Conservation (phyloP, 345 rosid species). For the Eucalyptus camaldulensis region DNA sequence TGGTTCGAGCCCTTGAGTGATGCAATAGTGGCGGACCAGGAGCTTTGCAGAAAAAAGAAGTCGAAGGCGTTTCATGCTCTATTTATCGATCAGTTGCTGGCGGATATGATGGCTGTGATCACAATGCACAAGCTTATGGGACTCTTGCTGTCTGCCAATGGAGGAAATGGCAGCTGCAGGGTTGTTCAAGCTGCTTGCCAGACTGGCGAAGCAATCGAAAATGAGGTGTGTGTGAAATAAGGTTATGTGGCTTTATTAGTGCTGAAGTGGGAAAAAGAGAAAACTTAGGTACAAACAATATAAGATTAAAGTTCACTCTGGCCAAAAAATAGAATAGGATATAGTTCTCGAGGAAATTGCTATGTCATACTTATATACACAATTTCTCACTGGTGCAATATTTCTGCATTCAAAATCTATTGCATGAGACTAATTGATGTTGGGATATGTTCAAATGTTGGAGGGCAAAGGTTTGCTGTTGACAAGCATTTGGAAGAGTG, state of each 20-base stretch:
- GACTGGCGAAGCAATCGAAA: constrained; percentile 90
- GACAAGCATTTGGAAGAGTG: neutral
- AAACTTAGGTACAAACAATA: neutral
- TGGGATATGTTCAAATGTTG: neutral
- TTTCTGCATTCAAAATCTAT: neutral
- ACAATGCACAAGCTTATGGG: constrained; percentile 93
- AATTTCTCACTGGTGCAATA: neutral
- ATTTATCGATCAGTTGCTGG: constrained; percentile 43
- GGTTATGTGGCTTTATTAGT: neutral
- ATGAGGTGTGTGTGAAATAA: constrained; percentile 44
- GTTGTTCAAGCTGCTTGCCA: constrained; percentile 70
- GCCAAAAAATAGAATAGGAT: neutral
- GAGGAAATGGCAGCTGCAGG: constrained; percentile 48
- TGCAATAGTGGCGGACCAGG: constrained; percentile 74
- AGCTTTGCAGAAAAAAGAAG: constrained; percentile 15
- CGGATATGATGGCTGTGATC: constrained; percentile 90
- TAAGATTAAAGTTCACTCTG: neutral
- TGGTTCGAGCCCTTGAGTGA: constrained; percentile 93
- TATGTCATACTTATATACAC: neutral
- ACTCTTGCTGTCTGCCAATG: constrained; percentile 54
- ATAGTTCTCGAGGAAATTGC: neutral
- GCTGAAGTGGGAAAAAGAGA: neutral
- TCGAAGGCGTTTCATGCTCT: constrained; percentile 29
- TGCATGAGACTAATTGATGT: neutral
- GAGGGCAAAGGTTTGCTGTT: neutral